These are phyloP conservation scores for Lasiodiplodia sp. DNA, from an alignment of 2,329 filamentous ascomycete species.

Conservation along the genomic window DNA sequence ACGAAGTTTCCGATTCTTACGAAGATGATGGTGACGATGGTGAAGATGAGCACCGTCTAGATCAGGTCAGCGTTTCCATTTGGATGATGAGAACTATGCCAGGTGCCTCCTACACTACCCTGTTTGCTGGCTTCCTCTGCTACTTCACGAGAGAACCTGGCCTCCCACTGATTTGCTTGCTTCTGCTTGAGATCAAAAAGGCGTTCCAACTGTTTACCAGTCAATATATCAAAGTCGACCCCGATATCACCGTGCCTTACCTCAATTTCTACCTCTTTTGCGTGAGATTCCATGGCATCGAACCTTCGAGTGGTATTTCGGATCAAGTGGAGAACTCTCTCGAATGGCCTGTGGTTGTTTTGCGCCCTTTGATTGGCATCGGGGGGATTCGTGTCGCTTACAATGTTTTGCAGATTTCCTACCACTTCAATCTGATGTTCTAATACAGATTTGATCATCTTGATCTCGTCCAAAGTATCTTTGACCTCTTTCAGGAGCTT, in stretches of 20 bases:
- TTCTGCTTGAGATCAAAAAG: slow-evolving; percentile 73
- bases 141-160: slow-evolving; percentile 67
- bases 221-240: slow-evolving; percentile 45
- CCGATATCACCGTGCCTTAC: background rate
- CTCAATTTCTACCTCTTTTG: slow-evolving; percentile 8
- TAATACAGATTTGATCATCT: slow-evolving; percentile 65
- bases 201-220: slow-evolving; percentile 61
- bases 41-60: slow-evolving; percentile 64
- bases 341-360: background rate
- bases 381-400: slow-evolving; percentile 35
- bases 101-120: slow-evolving; percentile 40
- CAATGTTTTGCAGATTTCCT: slow-evolving; percentile 54
- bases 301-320: background rate
- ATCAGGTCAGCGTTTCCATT: too few relatives aligned
- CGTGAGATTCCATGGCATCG: slow-evolving; percentile 7
- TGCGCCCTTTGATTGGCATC: background rate
- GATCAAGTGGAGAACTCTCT: background rate
- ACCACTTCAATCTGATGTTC: slow-evolving; percentile 58
- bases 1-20: too few relatives aligned
- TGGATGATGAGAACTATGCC: too few relatives aligned
- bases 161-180: slow-evolving; percentile 72
- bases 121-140: slow-evolving; percentile 66
- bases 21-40: slow-evolving; percentile 66
- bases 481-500: slow-evolving; percentile 69
- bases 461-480: slow-evolving; percentile 72